phyloP scores from a whole-genome alignment of 257 asterid genomes.

The Solanum clarkiae region DNA sequence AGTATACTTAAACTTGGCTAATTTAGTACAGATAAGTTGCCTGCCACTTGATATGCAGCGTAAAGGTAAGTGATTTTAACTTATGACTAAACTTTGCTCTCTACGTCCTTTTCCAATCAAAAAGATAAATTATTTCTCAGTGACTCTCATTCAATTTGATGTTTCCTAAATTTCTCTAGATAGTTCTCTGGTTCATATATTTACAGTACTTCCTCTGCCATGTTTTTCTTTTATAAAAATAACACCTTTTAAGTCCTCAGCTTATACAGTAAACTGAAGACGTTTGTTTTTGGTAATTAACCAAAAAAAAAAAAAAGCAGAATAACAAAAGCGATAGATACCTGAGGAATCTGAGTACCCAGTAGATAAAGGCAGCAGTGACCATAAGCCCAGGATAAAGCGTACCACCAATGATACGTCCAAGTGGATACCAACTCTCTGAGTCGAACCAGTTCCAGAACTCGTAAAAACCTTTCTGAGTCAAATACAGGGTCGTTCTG shows the following conservation, averaged over 20 bases:
- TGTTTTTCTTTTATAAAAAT: not conserved
- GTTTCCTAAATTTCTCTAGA: not conserved
- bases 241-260: not conserved
- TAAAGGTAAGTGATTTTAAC: not conserved
- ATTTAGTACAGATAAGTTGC: not conserved
- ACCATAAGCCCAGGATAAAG: conserved; percentile 98
- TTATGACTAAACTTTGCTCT: not conserved
- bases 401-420: conserved; percentile 89
- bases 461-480: conserved; percentile 72
- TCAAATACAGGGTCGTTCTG: conserved; percentile 78
- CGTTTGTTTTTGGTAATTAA: not conserved
- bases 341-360: conserved; percentile 84
- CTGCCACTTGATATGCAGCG: not conserved
- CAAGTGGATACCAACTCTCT: conserved; percentile 98
- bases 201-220: not conserved
- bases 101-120: not conserved
- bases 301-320: not conserved
- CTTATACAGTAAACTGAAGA: not conserved
- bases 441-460: conserved; percentile 99
- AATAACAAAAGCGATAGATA: conserved; percentile 18
- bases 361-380: conserved; percentile 84
- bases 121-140: not conserved
- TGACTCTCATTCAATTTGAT: not conserved
- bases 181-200: not conserved
- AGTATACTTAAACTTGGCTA: not conserved